Conservation (phyloP, 331 rosid species). For the Cydonia oblonga region DNA sequence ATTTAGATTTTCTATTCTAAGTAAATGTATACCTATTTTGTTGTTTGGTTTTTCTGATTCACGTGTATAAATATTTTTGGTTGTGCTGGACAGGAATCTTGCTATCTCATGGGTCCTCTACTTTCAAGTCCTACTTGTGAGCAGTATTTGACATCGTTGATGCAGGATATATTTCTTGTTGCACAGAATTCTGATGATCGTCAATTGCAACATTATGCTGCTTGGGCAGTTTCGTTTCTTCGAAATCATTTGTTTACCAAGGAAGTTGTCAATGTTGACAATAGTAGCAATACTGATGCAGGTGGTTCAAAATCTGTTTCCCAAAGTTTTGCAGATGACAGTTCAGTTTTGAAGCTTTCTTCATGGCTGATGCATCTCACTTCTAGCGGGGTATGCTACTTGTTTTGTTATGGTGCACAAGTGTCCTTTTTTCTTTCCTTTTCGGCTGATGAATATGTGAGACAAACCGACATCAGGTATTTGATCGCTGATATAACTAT, state of each 20-base stretch:
- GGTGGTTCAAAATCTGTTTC: constrained; percentile 39
- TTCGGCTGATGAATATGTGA: neutral
- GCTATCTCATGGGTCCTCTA: constrained; percentile 51
- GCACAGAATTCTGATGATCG: constrained; percentile 75
- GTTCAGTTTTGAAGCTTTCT: constrained; percentile 51
- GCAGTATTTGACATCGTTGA: constrained; percentile 57
- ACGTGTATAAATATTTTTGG: constrained; percentile 7
- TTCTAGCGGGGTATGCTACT: constrained; percentile 33
- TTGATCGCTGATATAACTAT: neutral
- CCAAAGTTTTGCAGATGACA: constrained; percentile 62
- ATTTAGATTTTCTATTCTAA: constrained; percentile 3
- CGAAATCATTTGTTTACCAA: constrained; percentile 55
- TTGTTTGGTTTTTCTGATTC: constrained; percentile 1
- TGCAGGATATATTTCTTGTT: constrained; percentile 89
- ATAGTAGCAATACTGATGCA: constrained; percentile 23
- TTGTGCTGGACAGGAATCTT: constrained; percentile 43
- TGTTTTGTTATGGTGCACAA: neutral
- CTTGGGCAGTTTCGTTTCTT: constrained; percentile 77
- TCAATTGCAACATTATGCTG: constrained; percentile 69
- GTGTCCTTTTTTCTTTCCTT: neutral
- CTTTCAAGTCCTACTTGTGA: constrained; percentile 48
- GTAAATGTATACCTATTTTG: neutral
- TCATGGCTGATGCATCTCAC: constrained; percentile 65
- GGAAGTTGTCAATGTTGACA: constrained; percentile 30
- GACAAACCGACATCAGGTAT: neutral